phyloP scores from a whole-genome alignment of 164 flowering plant genomes.

The Cinnamomum micranthum region DNA sequence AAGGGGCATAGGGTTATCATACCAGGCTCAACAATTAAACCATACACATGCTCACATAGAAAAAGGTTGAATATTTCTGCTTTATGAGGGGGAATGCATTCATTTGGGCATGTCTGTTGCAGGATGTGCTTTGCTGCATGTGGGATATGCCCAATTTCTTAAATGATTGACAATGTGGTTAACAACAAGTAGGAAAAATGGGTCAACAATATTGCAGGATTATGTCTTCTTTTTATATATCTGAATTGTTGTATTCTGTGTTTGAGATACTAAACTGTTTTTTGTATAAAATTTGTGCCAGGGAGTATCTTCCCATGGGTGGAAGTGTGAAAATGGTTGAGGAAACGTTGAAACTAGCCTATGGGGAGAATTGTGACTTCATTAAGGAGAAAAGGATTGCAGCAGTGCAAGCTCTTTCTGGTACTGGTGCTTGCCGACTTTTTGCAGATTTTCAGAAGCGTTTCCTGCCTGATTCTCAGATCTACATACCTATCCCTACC shows the following conservation, averaged over 20 bases:
- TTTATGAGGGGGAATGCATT: no score
- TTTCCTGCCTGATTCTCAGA: conserved; percentile 80
- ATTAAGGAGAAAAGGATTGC: conserved; percentile 84
- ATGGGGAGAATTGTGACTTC: conserved; percentile 83
- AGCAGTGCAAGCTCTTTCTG: conserved; percentile 89
- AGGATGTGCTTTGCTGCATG: no score
- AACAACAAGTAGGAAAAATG: neutral
- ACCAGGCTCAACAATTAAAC: no score
- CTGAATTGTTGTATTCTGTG: neutral
- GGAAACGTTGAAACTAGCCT: conserved; percentile 86
- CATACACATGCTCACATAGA: no score
- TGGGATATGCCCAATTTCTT: no score
- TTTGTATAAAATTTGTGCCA: conserved; percentile 11
- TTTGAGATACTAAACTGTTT: neutral
- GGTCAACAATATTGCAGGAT: neutral
- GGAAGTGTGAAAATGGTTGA: conserved; percentile 85
- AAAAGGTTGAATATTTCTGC: no score
- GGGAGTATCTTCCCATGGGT: conserved; percentile 99
- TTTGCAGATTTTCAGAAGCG: conserved; percentile 97
- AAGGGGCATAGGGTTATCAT: no score
- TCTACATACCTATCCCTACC: conserved; percentile 93
- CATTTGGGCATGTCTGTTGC: no score
- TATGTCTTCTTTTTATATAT: neutral
- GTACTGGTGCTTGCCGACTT: conserved; percentile 96
- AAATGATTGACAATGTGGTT: no score